Evolutionary conservation across 768 basidiomycete genomes (phyloP).

Genomic region (Pholiota molesta): DNA sequence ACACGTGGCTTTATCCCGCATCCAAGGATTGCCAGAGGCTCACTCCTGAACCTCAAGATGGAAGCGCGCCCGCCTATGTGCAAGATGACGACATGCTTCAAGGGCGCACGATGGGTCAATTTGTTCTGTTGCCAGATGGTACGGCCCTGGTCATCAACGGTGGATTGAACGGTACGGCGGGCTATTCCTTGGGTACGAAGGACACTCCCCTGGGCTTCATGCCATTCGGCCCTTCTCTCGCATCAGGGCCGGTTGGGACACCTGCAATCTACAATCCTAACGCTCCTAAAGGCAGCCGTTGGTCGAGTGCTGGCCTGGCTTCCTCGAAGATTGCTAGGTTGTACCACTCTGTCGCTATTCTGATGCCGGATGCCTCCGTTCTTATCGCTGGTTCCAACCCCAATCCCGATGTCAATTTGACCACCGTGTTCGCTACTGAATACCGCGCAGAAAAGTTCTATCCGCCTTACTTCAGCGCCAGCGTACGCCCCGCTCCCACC

Average conservation of each 20-base stretch:
- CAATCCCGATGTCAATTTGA: conserved; percentile 76
- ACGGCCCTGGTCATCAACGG: conserved; percentile 85
- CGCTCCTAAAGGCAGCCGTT: conserved; percentile 70
- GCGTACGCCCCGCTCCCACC: conserved; percentile 65
- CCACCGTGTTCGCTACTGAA: conserved; percentile 68
- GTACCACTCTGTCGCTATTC: conserved; percentile 90
- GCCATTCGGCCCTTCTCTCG: conserved; percentile 76
- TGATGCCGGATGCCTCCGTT: conserved; percentile 88
- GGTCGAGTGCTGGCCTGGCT: conserved; percentile 67
- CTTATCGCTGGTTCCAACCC: conserved; percentile 93
- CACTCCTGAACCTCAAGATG: conserved; percentile 81
- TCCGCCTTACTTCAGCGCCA: conserved; percentile 81
- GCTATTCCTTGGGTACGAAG: conserved; percentile 66
- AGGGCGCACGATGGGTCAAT: conserved; percentile 91
- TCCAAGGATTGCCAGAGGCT: conserved; percentile 80
- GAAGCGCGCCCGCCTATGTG: conserved; percentile 57
- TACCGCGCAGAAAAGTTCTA: conserved; percentile 90
- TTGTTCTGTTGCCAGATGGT: conserved; percentile 80
- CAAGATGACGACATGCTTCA: conserved; percentile 79
- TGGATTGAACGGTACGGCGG: conserved; percentile 86
- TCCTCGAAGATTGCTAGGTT: conserved; percentile 73
- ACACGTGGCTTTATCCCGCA: conserved; percentile 74
- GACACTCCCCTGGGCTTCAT: conserved; percentile 52
- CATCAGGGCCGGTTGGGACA: conserved; percentile 74
- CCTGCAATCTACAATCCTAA: conserved; percentile 85